These are phyloP conservation scores for Cyclotella choctawhatcheeana DNA, from an alignment of 108 stramenopile species.

Conservation along the genomic window DNA sequence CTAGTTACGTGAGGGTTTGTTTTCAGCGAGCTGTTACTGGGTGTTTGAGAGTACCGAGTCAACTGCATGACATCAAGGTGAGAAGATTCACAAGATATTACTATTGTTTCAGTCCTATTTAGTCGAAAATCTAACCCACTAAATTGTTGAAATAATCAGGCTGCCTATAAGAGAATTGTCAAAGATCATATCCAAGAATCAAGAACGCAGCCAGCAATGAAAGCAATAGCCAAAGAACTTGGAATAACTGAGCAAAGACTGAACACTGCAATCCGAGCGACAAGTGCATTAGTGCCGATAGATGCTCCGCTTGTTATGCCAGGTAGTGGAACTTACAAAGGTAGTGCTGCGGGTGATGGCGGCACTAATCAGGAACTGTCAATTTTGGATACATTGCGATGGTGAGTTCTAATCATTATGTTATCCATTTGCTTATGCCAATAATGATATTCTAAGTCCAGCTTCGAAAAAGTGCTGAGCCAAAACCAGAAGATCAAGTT, in stretches of 20 bases:
- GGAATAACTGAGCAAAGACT: constrained; percentile 58
- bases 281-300: constrained; percentile 56
- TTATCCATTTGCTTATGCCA: no score
- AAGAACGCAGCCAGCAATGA: constrained; percentile 43
- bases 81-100: neutral
- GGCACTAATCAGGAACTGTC: constrained; percentile 43
- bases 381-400: constrained; percentile 49
- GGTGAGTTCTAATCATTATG: constrained; percentile 14
- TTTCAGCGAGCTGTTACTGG: constrained; percentile 67
- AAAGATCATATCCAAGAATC: constrained; percentile 47
- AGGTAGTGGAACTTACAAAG: constrained; percentile 55
- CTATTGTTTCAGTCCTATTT: neutral
- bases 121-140: neutral
- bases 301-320: constrained; percentile 54
- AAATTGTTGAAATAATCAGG: neutral
- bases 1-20: constrained; percentile 66
- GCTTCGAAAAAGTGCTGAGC: constrained; percentile 52
- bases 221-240: constrained; percentile 56
- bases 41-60: constrained; percentile 63
- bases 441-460: no score
- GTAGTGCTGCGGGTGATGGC: constrained; percentile 53
- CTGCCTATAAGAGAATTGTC: constrained; percentile 62
- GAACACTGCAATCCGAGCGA: constrained; percentile 61
- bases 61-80: constrained; percentile 61
- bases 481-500: constrained; percentile 70